These are phyloP conservation scores for Pestalotiopsis sp. DNA, from an alignment of 2,329 filamentous ascomycete genomes.

Conservation along the genomic window DNA sequence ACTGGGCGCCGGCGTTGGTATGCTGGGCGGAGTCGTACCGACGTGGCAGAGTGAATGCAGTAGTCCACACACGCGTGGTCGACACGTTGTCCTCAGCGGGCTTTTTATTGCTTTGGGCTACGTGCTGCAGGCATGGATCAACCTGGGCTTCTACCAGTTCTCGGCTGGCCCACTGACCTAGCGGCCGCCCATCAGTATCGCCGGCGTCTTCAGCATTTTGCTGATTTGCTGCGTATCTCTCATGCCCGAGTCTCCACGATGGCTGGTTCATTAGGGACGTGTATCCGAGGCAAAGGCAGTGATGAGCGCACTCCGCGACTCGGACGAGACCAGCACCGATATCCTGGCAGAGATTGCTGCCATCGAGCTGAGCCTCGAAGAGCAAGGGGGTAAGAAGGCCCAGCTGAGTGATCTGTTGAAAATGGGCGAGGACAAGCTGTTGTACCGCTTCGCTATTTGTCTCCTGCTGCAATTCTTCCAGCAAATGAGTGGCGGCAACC, in stretches of 20 bases:
- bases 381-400: constrained; percentile 34
- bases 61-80: constrained; percentile 41
- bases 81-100: constrained; percentile 37
- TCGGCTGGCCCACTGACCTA: constrained; percentile 28
- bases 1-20: constrained; percentile 38
- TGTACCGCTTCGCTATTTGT: constrained; percentile 51
- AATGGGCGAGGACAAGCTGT: constrained; percentile 49
- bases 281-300: constrained; percentile 30
- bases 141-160: constrained; percentile 41
- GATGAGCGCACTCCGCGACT: constrained; percentile 27
- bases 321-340: constrained; percentile 21
- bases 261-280: constrained; percentile 32
- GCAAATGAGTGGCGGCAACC: constrained; percentile 49
- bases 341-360: constrained; percentile 41
- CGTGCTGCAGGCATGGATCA: constrained; percentile 44
- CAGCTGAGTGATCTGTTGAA: constrained; percentile 44
- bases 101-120: constrained; percentile 36
- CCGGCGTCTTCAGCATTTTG: constrained; percentile 26
- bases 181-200: constrained; percentile 35
- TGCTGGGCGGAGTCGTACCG: constrained; percentile 39
- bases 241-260: constrained; percentile 37
- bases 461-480: constrained; percentile 50
- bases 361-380: constrained; percentile 49
- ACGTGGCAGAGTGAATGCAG: constrained; percentile 41
- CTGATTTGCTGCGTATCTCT: constrained; percentile 29